A percentile compares a stretch with the other conserved stretches of the same genome.
Evolutionary conservation across 108 stramenopile species (phyloP).

Genomic region (Cyclotella distinguenda): DNA sequence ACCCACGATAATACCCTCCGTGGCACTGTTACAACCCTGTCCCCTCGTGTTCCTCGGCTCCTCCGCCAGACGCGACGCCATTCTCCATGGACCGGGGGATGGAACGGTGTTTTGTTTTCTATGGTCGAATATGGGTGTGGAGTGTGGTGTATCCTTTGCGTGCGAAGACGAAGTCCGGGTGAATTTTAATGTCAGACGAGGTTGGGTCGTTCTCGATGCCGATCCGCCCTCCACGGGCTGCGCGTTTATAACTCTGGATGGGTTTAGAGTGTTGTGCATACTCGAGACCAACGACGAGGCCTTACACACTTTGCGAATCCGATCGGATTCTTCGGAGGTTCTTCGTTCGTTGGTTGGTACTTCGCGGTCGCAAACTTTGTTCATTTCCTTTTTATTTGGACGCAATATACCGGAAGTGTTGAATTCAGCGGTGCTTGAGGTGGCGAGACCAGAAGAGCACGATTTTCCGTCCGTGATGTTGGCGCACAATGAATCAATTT

Average conservation of each 20-base stretch:
- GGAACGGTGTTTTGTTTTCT: conserved; percentile 62
- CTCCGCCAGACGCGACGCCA: conserved; percentile 9
- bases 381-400: conserved; percentile 38
- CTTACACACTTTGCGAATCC: conserved; percentile 16
- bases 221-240: conserved; percentile 17
- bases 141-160: conserved; percentile 13
- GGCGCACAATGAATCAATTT: conserved; percentile 1
- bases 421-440: neutral
- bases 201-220: conserved; percentile 11
- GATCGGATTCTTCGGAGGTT: conserved; percentile 22
- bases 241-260: conserved; percentile 35
- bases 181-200: conserved; percentile 18
- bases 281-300: conserved; percentile 12
- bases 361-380: conserved; percentile 2
- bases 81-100: conserved; percentile 52
- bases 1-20: conserved; percentile 54
- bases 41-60: conserved; percentile 71
- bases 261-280: conserved; percentile 26
- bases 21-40: conserved; percentile 70
- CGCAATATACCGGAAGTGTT: conserved; percentile 1
- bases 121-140: conserved; percentile 53
- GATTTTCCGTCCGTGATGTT: conserved; percentile 29
- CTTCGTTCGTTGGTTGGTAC: conserved; percentile 23
- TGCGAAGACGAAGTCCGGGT: neutral
- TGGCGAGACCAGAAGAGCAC: conserved; percentile 1